Conservation (phyloP, 345 rosid species). For the Brassica nigra region DNA sequence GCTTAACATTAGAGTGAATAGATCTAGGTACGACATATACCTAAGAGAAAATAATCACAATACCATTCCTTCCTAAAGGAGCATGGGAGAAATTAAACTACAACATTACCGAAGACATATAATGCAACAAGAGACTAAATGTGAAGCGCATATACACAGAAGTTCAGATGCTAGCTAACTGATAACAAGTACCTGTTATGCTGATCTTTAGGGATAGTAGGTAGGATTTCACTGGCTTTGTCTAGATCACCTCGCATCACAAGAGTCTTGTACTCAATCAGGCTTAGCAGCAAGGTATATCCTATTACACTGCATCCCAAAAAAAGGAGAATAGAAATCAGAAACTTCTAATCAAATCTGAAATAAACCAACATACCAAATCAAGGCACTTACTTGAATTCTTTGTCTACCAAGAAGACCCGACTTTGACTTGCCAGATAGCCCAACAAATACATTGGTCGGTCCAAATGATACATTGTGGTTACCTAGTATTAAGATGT, state of each 20-base stretch:
- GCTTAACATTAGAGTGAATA: constrained; percentile 10
- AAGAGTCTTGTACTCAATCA: constrained; percentile 93
- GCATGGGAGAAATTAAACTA: too few relatives aligned
- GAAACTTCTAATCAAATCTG: constrained; percentile 22
- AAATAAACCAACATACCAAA: constrained; percentile 1
- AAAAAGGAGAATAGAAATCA: constrained; percentile 15
- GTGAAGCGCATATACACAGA: too few relatives aligned
- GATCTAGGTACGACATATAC: not conserved
- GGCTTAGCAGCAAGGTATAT: constrained; percentile 80
- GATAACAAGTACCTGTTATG: constrained; percentile 62
- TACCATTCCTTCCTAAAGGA: too few relatives aligned
- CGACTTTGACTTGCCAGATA: constrained; percentile 98
- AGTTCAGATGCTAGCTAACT: not conserved
- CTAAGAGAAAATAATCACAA: not conserved
- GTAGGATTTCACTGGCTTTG: constrained; percentile 75
- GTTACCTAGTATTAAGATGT: constrained; percentile 61
- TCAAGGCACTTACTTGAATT: constrained; percentile 75
- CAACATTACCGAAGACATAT: too few relatives aligned
- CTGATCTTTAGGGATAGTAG: constrained; percentile 85
- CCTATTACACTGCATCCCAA: constrained; percentile 67
- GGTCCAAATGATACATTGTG: constrained; percentile 98
- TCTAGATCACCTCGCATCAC: constrained; percentile 94
- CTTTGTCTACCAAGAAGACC: constrained; percentile 96
- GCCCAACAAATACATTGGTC: constrained; percentile 98
- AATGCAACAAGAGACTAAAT: too few relatives aligned